Evolutionary conservation across 108 stramenopile species (phyloP).

Genomic region (Schizochytrium sp.): DNA sequence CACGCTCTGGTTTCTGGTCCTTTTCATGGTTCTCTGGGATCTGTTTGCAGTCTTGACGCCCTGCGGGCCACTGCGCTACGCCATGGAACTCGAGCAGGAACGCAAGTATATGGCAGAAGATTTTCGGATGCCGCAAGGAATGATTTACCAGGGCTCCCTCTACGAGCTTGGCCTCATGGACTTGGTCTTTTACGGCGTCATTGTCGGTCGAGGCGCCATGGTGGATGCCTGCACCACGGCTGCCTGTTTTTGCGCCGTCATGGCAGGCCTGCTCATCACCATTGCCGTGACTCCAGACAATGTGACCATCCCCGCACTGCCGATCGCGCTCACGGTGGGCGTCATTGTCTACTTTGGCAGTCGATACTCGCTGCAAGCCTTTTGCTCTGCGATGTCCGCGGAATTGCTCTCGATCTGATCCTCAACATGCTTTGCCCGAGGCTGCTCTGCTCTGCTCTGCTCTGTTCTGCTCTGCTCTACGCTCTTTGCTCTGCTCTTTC

Average conservation of each 20-base stretch:
- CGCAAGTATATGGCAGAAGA: background rate
- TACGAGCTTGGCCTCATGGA: conserved; percentile 6
- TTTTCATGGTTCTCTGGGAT: background rate
- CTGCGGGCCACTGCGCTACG: background rate
- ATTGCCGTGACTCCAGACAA: background rate
- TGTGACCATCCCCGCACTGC: background rate
- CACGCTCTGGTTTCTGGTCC: background rate
- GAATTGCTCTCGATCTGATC: background rate
- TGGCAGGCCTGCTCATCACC: background rate
- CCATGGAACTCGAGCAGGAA: background rate
- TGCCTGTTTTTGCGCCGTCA: background rate
- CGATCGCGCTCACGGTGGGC: background rate
- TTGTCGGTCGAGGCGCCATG: background rate
- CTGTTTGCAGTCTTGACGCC: background rate
- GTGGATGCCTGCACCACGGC: background rate
- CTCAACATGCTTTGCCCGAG: too few relatives aligned
- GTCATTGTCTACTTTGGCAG: background rate
- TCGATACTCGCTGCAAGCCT: background rate
- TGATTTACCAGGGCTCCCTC: background rate
- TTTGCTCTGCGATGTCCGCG: background rate
- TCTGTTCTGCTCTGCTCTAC: too few relatives aligned
- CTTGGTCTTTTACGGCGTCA: background rate
- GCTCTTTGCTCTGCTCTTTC: too few relatives aligned
- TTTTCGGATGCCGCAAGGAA: background rate
- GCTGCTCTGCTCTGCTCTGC: too few relatives aligned